phyloP scores from a whole-genome alignment of 352 stramenopile genomes.

The Phytophthora citrophthora region DNA sequence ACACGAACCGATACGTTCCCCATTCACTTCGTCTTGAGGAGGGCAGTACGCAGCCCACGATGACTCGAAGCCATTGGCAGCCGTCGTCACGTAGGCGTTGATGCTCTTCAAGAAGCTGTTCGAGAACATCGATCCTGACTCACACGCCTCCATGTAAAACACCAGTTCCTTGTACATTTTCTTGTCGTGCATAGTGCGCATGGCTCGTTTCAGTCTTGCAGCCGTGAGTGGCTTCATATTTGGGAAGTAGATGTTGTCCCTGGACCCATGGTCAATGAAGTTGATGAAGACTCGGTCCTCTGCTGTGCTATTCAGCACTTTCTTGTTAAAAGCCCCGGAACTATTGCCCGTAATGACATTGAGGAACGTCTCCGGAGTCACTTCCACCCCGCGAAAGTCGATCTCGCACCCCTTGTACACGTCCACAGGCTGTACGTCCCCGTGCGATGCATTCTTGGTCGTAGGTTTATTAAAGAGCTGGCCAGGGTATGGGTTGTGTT shows the following conservation, averaged over 20 bases:
- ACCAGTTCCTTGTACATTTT: constrained; percentile 92
- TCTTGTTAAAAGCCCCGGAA: constrained; percentile 57
- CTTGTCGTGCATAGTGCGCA: constrained; percentile 82
- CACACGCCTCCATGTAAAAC: constrained; percentile 93
- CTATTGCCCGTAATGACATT: constrained; percentile 87
- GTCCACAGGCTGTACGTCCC: constrained; percentile 58
- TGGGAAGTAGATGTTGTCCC: constrained; percentile 87
- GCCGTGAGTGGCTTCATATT: constrained; percentile 75
- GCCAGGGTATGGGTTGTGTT: constrained; percentile 88
- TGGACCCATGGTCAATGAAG: constrained; percentile 92
- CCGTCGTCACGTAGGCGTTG: constrained; percentile 91
- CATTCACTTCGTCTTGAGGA: constrained; percentile 75
- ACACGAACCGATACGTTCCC: constrained; percentile 76
- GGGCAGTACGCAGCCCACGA: constrained; percentile 92
- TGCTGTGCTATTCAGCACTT: constrained; percentile 84
- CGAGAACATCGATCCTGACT: constrained; percentile 92
- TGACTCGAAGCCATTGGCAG: constrained; percentile 87
- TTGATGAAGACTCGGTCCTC: constrained; percentile 93
- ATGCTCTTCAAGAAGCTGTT: constrained; percentile 75
- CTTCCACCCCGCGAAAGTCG: constrained; percentile 77
- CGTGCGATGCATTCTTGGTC: constrained; percentile 34
- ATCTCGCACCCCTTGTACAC: constrained; percentile 88
- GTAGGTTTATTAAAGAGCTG: constrained; percentile 90
- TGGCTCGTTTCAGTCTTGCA: constrained; percentile 63
- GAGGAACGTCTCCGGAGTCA: constrained; percentile 90